Evolutionary conservation across 2,329 filamentous ascomycete genomes (phyloP).

Genomic region (Calonectria ilicicola): DNA sequence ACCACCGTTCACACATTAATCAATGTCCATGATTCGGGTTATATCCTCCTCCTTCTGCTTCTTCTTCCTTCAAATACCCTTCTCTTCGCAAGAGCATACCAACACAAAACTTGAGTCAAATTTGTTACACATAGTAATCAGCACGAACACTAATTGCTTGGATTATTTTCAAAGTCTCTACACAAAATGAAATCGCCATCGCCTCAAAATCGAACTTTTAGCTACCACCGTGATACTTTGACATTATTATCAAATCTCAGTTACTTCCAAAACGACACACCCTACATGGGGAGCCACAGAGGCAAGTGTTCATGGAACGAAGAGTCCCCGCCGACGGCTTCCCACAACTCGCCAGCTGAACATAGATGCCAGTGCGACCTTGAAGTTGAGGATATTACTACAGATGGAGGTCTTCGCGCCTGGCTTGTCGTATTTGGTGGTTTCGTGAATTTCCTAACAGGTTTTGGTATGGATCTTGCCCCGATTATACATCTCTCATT

Average conservation of each 20-base stretch:
- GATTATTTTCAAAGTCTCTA: no score
- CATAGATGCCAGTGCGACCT: no score
- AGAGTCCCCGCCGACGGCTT: not conserved
- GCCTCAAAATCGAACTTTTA: no score
- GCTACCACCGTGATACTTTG: no score
- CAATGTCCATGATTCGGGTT: not conserved
- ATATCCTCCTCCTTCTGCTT: not conserved
- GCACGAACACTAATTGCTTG: no score
- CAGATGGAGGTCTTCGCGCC: conserved; percentile 44
- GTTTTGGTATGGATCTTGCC: conserved; percentile 40
- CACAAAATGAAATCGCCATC: no score
- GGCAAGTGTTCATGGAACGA: not conserved
- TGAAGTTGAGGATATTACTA: not conserved
- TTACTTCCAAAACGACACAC: no score
- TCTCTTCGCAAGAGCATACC: no score
- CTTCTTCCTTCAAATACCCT: not conserved
- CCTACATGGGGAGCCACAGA: not conserved
- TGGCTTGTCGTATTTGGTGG: conserved; percentile 49
- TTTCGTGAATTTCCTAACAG: conserved; percentile 43
- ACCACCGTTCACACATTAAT: not conserved
- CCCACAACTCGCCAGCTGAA: not conserved
- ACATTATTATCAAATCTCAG: no score
- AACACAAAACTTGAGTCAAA: no score
- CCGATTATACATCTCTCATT: not conserved
- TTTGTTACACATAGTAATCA: no score